phyloP scores from a whole-genome alignment of 768 basidiomycete species.

The Naematelia encephala region DNA sequence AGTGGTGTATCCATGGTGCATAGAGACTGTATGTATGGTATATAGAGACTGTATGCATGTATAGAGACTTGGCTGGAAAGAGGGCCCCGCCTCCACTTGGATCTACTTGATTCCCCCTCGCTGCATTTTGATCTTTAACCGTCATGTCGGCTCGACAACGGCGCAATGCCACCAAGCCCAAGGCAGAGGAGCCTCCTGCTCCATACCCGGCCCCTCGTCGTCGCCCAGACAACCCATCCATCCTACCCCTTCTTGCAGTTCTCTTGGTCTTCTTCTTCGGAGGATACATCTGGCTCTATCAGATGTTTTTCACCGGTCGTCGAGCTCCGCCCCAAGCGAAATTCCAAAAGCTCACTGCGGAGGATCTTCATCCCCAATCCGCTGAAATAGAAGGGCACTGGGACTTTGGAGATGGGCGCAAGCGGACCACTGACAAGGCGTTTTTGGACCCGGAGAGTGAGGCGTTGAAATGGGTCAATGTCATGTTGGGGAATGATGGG shows the following conservation, averaged over 20 bases:
- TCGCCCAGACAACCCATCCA: neutral
- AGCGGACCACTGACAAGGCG: constrained; percentile 7
- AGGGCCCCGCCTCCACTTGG: neutral
- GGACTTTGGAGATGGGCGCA: constrained; percentile 35
- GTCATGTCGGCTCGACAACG: neutral
- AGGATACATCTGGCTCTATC: neutral
- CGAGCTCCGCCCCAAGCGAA: neutral
- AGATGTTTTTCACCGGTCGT: neutral
- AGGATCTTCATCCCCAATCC: neutral
- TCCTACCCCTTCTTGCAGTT: neutral
- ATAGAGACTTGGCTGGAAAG: neutral
- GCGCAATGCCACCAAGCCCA: neutral
- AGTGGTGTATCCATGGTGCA: neutral
- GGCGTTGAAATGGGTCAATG: constrained; percentile 29
- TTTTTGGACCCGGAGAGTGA: constrained; percentile 22
- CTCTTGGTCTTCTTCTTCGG: neutral
- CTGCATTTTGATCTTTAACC: neutral
- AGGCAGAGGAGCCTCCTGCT: neutral
- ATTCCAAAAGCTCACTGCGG: neutral
- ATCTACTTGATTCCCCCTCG: neutral
- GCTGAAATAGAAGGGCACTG: constrained; percentile 19
- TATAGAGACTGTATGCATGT: too few species aligned
- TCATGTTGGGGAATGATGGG: constrained; percentile 38
- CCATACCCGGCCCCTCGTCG: neutral
- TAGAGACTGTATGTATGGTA: too few species aligned